Percentiles rank a stretch among this genome's conserved stretches.
Conservation (phyloP, 2,329 filamentous ascomycete genomes). For the Salinomyces thailandicus region DNA sequence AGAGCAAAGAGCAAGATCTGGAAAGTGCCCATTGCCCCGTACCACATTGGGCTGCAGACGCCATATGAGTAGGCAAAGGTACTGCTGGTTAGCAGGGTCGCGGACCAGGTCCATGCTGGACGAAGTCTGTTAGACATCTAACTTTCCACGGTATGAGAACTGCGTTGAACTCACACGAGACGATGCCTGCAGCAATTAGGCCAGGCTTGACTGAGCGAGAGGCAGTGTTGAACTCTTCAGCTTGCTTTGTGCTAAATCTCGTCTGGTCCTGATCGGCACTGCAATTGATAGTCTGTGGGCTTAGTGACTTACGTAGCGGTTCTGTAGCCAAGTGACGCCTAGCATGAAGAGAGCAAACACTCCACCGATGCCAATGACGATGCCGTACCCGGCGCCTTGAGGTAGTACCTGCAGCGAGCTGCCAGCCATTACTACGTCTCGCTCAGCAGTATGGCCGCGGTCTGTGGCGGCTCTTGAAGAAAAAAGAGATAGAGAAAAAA, state of each 20-base stretch:
- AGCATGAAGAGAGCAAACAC: constrained; percentile 48
- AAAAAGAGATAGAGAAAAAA: too few species aligned
- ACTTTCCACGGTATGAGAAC: neutral
- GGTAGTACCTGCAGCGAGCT: neutral
- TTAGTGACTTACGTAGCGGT: constrained; percentile 47
- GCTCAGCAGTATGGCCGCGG: too few species aligned
- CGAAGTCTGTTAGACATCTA: too few species aligned
- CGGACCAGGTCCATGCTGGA: constrained; percentile 66
- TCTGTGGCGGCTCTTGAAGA: too few species aligned
- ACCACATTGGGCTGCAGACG: constrained; percentile 30
- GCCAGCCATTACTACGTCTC: neutral
- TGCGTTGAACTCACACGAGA: constrained; percentile 41
- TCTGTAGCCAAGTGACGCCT: constrained; percentile 23
- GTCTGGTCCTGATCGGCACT: too few species aligned
- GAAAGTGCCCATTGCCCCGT: constrained; percentile 34
- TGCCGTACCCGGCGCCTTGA: constrained; percentile 34
- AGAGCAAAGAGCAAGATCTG: constrained; percentile 37
- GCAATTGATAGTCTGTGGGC: neutral
- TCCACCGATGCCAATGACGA: constrained; percentile 62
- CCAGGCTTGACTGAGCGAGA: constrained; percentile 80
- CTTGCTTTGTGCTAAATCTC: constrained; percentile 16
- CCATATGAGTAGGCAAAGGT: constrained; percentile 30
- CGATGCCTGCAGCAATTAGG: constrained; percentile 73
- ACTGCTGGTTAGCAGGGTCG: constrained; percentile 25
- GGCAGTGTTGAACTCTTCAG: constrained; percentile 69